phyloP scores from a whole-genome alignment of 2,329 filamentous ascomycete species.

The Pseudogymnoascus sp. region DNA sequence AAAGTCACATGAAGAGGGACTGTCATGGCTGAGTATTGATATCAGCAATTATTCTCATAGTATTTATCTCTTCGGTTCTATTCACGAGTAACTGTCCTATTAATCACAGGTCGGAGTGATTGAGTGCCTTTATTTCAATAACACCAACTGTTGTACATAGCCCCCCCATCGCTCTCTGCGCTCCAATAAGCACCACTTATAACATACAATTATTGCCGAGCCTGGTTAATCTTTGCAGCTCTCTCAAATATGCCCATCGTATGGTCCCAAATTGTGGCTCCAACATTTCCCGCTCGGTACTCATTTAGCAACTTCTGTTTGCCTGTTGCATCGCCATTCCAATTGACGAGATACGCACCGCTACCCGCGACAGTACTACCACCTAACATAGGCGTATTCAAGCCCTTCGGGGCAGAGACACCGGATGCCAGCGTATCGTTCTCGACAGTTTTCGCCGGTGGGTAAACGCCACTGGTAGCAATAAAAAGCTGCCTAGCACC shows the following conservation, averaged over 20 bases:
- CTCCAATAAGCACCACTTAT: no score
- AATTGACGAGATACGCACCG: conserved; percentile 20
- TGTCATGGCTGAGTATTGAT: background rate
- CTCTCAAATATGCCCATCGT: conserved; percentile 21
- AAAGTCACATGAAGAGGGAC: background rate
- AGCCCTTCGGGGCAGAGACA: conserved; percentile 13
- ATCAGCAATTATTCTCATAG: background rate
- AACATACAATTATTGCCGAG: background rate
- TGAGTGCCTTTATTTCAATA: background rate
- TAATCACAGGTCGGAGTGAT: background rate
- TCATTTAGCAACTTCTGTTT: conserved; percentile 15
- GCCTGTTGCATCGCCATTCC: conserved; percentile 18
- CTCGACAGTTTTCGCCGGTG: conserved; percentile 16
- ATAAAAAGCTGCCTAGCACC: conserved; percentile 23
- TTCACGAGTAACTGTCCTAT: background rate
- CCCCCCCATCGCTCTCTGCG: no score
- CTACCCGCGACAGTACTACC: conserved; percentile 15
- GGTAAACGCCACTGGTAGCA: conserved; percentile 23
- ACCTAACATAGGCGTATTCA: background rate
- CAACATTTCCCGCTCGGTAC: conserved; percentile 18
- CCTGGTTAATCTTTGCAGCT: conserved; percentile 19
- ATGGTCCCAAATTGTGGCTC: conserved; percentile 22
- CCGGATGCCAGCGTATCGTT: conserved; percentile 13
- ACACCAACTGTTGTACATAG: no score
- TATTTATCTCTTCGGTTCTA: background rate